A percentile compares a stretch with the other conserved stretches of the same genome.
phyloP scores from a whole-genome alignment of 208 protist species.

The Sergeia podlipaevii region DNA sequence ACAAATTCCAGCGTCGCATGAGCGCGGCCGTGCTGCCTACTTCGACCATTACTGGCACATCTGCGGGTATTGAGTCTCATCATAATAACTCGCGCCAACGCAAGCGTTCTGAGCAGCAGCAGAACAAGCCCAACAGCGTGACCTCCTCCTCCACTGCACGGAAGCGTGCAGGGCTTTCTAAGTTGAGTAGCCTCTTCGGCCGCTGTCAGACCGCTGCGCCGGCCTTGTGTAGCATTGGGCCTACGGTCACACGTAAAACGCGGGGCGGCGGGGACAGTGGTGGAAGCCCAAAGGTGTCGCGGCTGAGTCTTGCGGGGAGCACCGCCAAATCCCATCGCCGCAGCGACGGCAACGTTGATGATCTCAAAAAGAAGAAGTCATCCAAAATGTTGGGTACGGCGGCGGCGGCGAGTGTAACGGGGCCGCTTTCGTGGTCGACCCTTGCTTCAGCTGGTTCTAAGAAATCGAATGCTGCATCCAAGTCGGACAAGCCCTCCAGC shows the following conservation, averaged over 20 bases:
- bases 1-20: conserved; percentile 50
- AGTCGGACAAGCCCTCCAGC: too few relatives aligned
- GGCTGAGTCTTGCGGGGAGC: neutral
- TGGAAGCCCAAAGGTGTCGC: neutral
- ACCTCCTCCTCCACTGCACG: too few relatives aligned
- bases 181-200: conserved; percentile 8
- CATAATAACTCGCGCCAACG: too few relatives aligned
- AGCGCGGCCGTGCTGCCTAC: conserved; percentile 8
- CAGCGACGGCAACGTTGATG: neutral
- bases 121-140: too few relatives aligned
- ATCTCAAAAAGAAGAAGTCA: neutral
- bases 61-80: too few relatives aligned
- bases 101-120: too few relatives aligned
- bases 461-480: too few relatives aligned
- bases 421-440: too few relatives aligned
- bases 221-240: neutral
- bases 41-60: neutral
- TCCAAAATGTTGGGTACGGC: neutral
- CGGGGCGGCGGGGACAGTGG: neutral
- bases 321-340: conserved; percentile 1
- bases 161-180: too few relatives aligned
- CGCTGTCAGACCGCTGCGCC: conserved; percentile 9
- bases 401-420: neutral
- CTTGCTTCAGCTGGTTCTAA: too few relatives aligned
- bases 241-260: neutral